phyloP scores from a whole-genome alignment of 805 yeast genomes.

The Barnettozyma vustinii region DNA sequence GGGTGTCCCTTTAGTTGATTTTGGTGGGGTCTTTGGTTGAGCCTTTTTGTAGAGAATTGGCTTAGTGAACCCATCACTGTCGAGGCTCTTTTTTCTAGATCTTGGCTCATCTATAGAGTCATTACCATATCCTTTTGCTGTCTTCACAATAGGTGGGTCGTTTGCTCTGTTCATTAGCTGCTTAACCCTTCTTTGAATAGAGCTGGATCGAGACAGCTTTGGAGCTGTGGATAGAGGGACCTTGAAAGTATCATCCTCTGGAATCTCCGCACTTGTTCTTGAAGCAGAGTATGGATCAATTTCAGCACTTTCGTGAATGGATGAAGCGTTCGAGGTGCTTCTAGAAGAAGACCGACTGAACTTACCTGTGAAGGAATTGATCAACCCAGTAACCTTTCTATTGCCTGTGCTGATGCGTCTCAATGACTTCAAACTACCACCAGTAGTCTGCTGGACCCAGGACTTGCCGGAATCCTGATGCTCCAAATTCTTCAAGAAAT shows the following conservation, averaged over 20 bases:
- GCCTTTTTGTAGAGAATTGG: constrained; percentile 16
- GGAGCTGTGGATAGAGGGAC: not conserved
- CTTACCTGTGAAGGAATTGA: constrained; percentile 25
- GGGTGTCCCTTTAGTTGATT: constrained; percentile 11
- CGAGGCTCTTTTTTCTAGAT: constrained; percentile 8
- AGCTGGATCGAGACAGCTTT: constrained; percentile 15
- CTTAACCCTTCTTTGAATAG: constrained; percentile 26
- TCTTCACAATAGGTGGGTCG: constrained; percentile 45
- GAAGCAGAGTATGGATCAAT: constrained; percentile 6
- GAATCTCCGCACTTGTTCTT: constrained; percentile 19
- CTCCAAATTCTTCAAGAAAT: constrained; percentile 32
- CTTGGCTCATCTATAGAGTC: constrained; percentile 36
- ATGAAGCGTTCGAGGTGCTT: constrained; percentile 24
- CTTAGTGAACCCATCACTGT: constrained; percentile 25
- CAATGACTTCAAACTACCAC: constrained; percentile 26
- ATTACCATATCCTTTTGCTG: constrained; percentile 81
- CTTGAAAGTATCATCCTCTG: not conserved
- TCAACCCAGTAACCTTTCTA: constrained; percentile 18
- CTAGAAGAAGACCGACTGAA: constrained; percentile 24
- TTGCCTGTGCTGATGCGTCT: constrained; percentile 26
- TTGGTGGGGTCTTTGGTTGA: constrained; percentile 13
- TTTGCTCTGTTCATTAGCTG: constrained; percentile 28
- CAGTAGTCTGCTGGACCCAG: constrained; percentile 29
- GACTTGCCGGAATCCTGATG: constrained; percentile 32
- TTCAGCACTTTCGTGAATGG: constrained; percentile 23